Conservation (phyloP, 176 grass and related monocot genomes). For the Rhynchospora pubera region DNA sequence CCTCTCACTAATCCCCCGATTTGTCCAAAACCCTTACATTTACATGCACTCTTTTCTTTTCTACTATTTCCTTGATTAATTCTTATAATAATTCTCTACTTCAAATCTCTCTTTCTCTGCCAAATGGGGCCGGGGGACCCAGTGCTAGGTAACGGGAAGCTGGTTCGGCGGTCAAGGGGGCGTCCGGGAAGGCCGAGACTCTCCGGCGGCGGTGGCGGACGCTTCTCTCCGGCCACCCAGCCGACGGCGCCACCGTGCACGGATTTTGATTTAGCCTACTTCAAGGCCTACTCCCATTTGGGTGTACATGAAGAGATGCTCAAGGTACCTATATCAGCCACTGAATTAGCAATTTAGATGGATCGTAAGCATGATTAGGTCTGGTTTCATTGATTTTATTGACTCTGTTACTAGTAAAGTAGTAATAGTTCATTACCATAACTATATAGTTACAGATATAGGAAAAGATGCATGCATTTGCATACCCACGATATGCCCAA, state of each 20-base stretch:
- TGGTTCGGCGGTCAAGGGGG: constrained; percentile 45
- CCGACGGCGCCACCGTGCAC: constrained; percentile 56
- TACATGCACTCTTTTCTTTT: background rate
- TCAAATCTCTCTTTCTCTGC: constrained; percentile 5
- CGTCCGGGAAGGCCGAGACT: constrained; percentile 22
- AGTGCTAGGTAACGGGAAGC: constrained; percentile 39
- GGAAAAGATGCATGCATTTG: constrained; percentile 5
- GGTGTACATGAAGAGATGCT: constrained; percentile 97
- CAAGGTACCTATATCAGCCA: constrained; percentile 40
- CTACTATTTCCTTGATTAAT: background rate
- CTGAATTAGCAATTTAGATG: background rate
- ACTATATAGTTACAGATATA: background rate
- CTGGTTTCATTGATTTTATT: background rate
- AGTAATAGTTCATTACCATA: constrained; percentile 23
- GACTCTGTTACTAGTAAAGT: background rate
- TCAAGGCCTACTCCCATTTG: constrained; percentile 82
- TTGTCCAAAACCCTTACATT: background rate
- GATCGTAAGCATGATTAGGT: background rate
- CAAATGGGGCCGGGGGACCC: constrained; percentile 37
- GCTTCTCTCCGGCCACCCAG: background rate
- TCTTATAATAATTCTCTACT: background rate
- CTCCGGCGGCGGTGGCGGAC: constrained; percentile 17
- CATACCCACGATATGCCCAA: background rate
- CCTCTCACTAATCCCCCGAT: background rate
- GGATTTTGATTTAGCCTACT: constrained; percentile 83